phyloP scores from a whole-genome alignment of 495 filamentous ascomycete genomes.

The Trichodelitschia bisporula region DNA sequence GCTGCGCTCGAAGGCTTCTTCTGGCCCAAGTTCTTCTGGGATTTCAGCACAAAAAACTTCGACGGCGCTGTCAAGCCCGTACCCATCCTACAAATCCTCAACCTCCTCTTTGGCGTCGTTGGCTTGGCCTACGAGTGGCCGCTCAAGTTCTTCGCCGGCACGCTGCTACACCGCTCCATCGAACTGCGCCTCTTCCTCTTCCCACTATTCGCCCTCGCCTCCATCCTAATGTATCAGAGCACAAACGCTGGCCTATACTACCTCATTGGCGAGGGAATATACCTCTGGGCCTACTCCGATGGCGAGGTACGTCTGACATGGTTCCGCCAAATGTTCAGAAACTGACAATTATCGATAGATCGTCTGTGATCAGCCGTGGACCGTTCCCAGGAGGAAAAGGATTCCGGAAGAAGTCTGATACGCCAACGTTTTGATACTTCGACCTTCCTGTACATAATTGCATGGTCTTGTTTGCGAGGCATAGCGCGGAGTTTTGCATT shows the following conservation, averaged over 20 bases:
- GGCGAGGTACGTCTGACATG: conserved; percentile 49
- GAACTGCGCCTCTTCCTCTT: conserved; percentile 65
- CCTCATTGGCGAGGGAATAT: conserved; percentile 60
- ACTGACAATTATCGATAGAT: conserved; percentile 5
- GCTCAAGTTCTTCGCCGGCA: conserved; percentile 34
- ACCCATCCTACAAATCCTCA: conserved; percentile 81
- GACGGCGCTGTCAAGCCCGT: conserved; percentile 64
- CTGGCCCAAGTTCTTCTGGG: conserved; percentile 99
- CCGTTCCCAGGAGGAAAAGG: no score
- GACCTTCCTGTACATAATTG: no score
- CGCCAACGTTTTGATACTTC: no score
- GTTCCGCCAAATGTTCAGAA: not conserved
- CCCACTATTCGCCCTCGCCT: conserved; percentile 50
- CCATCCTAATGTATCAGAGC: conserved; percentile 68
- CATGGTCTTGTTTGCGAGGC: no score
- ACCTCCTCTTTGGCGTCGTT: conserved; percentile 68
- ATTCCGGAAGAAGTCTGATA: no score
- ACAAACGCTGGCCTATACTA: conserved; percentile 88
- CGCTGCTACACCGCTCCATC: conserved; percentile 60
- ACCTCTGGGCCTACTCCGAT: conserved; percentile 93
- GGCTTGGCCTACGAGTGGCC: conserved; percentile 87
- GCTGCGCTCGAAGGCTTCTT: conserved; percentile 74
- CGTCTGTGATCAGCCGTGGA: not conserved
- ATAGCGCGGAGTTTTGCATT: no score
- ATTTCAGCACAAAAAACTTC: conserved; percentile 81